Base-by-base conservation (phyloP, 805 yeast genomes). In the Candida dendrica region DNA sequence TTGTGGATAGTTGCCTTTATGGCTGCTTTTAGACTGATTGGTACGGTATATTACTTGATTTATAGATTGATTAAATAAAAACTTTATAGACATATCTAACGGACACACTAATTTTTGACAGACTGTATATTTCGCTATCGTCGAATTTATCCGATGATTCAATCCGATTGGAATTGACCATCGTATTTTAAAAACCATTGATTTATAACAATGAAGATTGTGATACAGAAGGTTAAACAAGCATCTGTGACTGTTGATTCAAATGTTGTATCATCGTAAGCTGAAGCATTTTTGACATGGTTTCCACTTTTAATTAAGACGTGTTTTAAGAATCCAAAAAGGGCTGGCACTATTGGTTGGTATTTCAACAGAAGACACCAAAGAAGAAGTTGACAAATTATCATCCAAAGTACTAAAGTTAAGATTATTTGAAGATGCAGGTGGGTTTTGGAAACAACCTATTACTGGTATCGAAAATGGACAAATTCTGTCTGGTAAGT, bases 1-100 rank as follows among this genome's bases (percentile, higher is more conserved):
- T 68, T 91, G 50, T 91, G 98, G 96, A 66, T 90, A 31, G 98
- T 91, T 35, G 96, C 96, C 4, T 85, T 81, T 22, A 75, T 88
- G 71, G 96, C 98, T 0, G 72, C 81, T 6, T 81, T 87, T 60
- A 70, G 97, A 47, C 83, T 91, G 50, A 39, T 82, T 22, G 96
- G 97, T 1, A 78, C 95, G 50, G 59, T 74, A 2, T 56, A 74
- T 33, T 91, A 79, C 57, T 63, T 87, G 56, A 40, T 71, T 0
- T 42, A 45, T 8, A 63, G 71, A 48, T 38, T 57, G 39, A 34
- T 60, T n/a, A 56, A 51, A 34, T 64, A 47, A 45, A 22, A 6
- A 8, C 6, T 22, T 22, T n/a, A n/a, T n/a, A n/a, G n/a, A n/a
- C n/a, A n/a, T n/a, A n/a, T n/a, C n/a, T n/a, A n/a, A 22, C 24